Evolutionary conservation across 1,284 basidiomycete genomes (phyloP).

Genomic region (Ceraceosorus guamensis): DNA sequence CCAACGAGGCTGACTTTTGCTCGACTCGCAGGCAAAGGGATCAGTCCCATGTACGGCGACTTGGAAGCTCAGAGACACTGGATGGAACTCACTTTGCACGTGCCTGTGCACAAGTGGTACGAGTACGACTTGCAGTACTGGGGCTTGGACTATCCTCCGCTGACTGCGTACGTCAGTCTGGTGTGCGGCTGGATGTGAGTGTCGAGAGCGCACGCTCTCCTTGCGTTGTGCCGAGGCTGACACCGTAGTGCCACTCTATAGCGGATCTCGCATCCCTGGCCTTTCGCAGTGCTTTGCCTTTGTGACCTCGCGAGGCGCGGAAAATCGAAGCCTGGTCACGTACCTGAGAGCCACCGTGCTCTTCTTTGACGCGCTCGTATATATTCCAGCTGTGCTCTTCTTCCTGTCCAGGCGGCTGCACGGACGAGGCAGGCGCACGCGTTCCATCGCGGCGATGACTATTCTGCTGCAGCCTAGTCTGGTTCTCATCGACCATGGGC

Average conservation of each 20-base stretch:
- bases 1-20: conserved; percentile 48
- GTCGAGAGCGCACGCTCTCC: neutral
- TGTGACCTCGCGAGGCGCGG: conserved; percentile 67
- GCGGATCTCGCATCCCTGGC: conserved; percentile 15
- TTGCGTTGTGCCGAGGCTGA: conserved; percentile 2
- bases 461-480: conserved; percentile 75
- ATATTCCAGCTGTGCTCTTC: conserved; percentile 59
- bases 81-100: conserved; percentile 77
- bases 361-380: conserved; percentile 63
- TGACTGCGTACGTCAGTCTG: conserved; percentile 63
- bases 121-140: conserved; percentile 78
- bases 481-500: conserved; percentile 78
- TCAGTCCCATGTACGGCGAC: conserved; percentile 78
- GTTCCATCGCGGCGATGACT: conserved; percentile 48
- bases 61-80: conserved; percentile 90
- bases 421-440: conserved; percentile 34
- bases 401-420: conserved; percentile 33
- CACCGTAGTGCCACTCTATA: neutral
- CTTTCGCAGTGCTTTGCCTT: conserved; percentile 55
- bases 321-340: conserved; percentile 58
- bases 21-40: conserved; percentile 51
- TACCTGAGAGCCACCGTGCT: conserved; percentile 77
- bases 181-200: conserved; percentile 13
- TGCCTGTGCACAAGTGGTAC: conserved; percentile 73
- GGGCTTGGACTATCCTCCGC: conserved; percentile 73